Evolutionary conservation across 331 rosid species (phyloP).

Genomic region (Quercus tomentella): DNA sequence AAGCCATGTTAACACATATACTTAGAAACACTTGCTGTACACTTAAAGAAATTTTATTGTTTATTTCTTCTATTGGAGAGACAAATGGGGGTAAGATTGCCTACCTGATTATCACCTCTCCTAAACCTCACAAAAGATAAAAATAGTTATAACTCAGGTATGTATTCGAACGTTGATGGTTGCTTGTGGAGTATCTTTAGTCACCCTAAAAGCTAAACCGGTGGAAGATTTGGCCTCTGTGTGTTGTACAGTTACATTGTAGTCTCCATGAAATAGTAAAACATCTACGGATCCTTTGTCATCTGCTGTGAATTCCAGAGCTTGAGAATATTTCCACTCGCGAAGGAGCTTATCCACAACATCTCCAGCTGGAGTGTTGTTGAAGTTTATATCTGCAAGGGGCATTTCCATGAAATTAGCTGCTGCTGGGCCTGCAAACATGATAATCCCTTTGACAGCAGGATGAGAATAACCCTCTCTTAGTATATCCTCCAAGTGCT

Average conservation of each 20-base stretch:
- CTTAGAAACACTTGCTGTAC: no score
- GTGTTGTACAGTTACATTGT: constrained; percentile 49
- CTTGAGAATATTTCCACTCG: constrained; percentile 49
- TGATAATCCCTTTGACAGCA: constrained; percentile 67
- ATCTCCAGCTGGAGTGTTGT: constrained; percentile 60
- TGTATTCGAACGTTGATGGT: constrained; percentile 35
- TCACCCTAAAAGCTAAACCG: constrained; percentile 33
- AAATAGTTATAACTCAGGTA: constrained; percentile 4
- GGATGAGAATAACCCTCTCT: constrained; percentile 79
- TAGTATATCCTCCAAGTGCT: constrained; percentile 59
- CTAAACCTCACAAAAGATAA: no score
- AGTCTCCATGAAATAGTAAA: constrained; percentile 76
- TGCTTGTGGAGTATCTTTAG: constrained; percentile 32
- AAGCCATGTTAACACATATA: no score
- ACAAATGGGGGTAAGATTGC: no score
- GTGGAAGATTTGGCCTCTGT: constrained; percentile 30
- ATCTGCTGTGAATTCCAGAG: constrained; percentile 35
- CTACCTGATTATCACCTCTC: no score
- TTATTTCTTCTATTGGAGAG: no score
- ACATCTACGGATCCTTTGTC: constrained; percentile 42
- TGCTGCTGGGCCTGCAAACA: constrained; percentile 59
- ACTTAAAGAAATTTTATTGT: no score
- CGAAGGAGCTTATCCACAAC: constrained; percentile 59
- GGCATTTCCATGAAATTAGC: constrained; percentile 55
- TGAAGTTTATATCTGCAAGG: constrained; percentile 51